Base-by-base conservation (phyloP, 2,329 filamentous ascomycete genomes). In the Calonectria leucothoes region DNA sequence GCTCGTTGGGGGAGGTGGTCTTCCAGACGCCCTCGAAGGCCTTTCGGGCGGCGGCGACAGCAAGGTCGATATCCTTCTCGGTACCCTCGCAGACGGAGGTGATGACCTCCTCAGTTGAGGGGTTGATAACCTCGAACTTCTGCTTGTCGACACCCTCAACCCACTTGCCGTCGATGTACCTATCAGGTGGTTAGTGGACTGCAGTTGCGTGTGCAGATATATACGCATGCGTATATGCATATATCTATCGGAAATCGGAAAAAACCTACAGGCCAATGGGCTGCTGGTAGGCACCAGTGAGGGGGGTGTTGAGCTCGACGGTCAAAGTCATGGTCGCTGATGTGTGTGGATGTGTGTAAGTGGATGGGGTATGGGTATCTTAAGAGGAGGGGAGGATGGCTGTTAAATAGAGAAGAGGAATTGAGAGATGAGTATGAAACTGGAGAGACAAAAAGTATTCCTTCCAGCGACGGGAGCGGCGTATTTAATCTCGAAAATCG, bases 131-230 rank as follows among this genome's bases (percentile, higher is more conserved):
- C 87, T 98, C 95, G 83, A 98, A 97, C 79, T 93, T 95, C 91
- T 95, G 93, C 88, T 95, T 95, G 81, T 98, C 94, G 76, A 94
- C 92, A 83, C 92, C 90, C 81, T 86, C 84, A 77, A 97, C 91
- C 87, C 93, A 98, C 86, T 98, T 94, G 86, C 96, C 96, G 91
- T 97, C 96, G 91, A 98, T 97, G 90, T 95, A 97, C 74, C 93
- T 95, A 81, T 12, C 25, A 8, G 29, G 10, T 37, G 55, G 74
- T 84, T 77, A 82, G 80, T 45, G 59, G 52, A 39, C 37, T 29
- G 52, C 10, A 25, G 37, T 6, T 33, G 6, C 14, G n/a, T 20
- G 12, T 31, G 45, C 33, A 15, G 2, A 66, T 29, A 57, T 71
- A 29, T 10, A 55, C 49, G 39, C 14, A 35, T 66, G 6, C 25